Evolutionary conservation across 2,329 filamentous ascomycete genomes (phyloP).

Genomic region (Xylaria sp.): DNA sequence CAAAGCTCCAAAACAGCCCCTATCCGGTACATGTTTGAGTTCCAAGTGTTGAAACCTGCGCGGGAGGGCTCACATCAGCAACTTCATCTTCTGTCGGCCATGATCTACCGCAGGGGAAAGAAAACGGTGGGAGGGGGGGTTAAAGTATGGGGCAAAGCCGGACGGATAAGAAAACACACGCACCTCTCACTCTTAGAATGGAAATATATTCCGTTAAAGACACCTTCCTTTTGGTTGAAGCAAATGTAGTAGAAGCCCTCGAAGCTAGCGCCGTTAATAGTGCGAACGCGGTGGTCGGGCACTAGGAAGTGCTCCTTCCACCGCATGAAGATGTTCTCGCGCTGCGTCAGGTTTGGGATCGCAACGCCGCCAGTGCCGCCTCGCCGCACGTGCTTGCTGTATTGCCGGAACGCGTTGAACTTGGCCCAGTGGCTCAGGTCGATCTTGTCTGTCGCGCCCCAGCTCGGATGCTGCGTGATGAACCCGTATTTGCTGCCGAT

Average conservation of each 20-base stretch:
- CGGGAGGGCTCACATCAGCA: conserved; percentile 16
- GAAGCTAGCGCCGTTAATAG: conserved; percentile 92
- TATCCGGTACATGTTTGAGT: conserved; percentile 83
- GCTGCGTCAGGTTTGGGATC: conserved; percentile 33
- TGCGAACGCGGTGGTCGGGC: conserved; percentile 88
- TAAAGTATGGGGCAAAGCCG: not conserved
- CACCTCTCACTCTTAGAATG: conserved; percentile 98
- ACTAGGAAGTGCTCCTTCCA: conserved; percentile 99
- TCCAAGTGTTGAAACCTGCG: conserved; percentile 88
- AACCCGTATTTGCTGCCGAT: conserved; percentile 96
- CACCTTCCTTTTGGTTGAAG: conserved; percentile 89
- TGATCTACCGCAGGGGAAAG: too few species aligned
- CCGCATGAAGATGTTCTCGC: conserved; percentile 93
- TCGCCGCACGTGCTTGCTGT: conserved; percentile 62
- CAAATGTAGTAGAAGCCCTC: conserved; percentile 99
- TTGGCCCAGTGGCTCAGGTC: conserved; percentile 93
- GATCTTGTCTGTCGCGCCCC: conserved; percentile 90
- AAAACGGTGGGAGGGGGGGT: not conserved
- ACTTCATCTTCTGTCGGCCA: not conserved
- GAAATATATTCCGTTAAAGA: conserved; percentile 93
- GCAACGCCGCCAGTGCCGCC: conserved; percentile 56
- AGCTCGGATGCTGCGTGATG: conserved; percentile 82
- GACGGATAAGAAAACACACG: conserved; percentile 44
- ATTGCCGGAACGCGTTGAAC: conserved; percentile 83
- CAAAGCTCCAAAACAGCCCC: conserved; percentile 80